Conservation (phyloP, 1,284 basidiomycete species). For the Melampsora occidentalis region DNA sequence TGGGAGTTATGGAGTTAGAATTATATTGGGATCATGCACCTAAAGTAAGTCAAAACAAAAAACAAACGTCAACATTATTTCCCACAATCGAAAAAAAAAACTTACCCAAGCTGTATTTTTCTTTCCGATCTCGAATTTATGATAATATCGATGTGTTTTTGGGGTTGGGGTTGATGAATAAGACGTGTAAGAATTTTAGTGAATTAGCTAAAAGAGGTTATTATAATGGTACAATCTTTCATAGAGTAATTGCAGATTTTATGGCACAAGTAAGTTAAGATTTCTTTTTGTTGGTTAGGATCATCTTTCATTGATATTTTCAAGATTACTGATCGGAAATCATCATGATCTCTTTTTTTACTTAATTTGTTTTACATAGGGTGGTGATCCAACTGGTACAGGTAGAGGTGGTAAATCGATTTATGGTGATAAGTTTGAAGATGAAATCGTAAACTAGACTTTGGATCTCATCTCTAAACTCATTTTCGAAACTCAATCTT, state of each 20-base stretch:
- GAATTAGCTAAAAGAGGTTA: slow-evolving; percentile 51
- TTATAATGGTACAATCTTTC: slow-evolving; percentile 49
- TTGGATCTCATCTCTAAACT: background rate
- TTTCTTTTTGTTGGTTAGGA: slow-evolving; percentile 1
- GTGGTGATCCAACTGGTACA: slow-evolving; percentile 48
- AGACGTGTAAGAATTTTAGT: slow-evolving; percentile 47
- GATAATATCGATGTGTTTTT: no score
- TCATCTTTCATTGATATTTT: background rate
- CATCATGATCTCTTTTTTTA: no score
- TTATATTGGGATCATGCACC: slow-evolving; percentile 52
- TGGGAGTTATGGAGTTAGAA: slow-evolving; percentile 50
- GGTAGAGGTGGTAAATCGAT: slow-evolving; percentile 48
- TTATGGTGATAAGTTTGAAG: slow-evolving; percentile 49
- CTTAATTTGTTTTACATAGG: no score
- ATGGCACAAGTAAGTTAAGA: slow-evolving; percentile 46
- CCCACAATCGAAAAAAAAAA: no score
- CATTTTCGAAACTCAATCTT: background rate
- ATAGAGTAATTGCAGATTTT: slow-evolving; percentile 45
- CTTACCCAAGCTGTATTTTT: no score
- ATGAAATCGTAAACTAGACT: slow-evolving; percentile 37
- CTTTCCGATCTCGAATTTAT: no score
- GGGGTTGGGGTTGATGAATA: background rate
- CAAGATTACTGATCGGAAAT: no score
- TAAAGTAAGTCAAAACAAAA: slow-evolving; percentile 49
- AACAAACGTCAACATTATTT: no score